Conservation (phyloP, 1,284 basidiomycete genomes). For the Sporisorium iseilematis-ciliati region DNA sequence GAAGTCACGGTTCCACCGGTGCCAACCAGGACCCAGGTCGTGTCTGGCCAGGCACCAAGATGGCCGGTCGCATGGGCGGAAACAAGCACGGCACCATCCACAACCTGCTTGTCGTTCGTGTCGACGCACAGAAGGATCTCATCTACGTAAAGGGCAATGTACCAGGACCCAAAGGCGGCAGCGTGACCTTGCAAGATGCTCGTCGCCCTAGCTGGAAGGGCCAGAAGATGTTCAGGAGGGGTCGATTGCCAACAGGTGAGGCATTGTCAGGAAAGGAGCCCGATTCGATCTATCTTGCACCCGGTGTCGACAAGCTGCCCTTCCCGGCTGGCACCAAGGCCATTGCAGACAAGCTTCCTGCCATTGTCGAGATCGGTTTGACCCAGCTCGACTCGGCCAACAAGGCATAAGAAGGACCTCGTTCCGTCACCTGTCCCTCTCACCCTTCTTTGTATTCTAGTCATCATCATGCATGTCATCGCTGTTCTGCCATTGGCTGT, state of each 20-base stretch:
- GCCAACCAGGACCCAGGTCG: conserved; percentile 90
- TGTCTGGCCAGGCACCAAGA: conserved; percentile 96
- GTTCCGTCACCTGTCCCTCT: not conserved
- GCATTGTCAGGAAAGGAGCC: conserved; percentile 80
- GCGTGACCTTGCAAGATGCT: conserved; percentile 69
- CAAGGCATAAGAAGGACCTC: conserved; percentile 24
- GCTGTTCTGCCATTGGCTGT: too few relatives aligned
- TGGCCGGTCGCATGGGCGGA: conserved; percentile 94
- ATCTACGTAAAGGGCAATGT: conserved; percentile 81
- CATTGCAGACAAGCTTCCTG: conserved; percentile 75
- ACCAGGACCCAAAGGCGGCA: conserved; percentile 73
- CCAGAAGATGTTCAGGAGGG: conserved; percentile 60
- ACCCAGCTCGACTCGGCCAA: conserved; percentile 40
- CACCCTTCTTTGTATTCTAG: conserved; percentile 34
- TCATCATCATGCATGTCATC: conserved; percentile 8
- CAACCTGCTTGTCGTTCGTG: conserved; percentile 85
- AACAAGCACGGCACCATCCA: conserved; percentile 73
- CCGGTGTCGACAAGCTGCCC: conserved; percentile 84
- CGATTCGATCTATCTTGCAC: conserved; percentile 81
- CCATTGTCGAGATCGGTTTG: conserved; percentile 62
- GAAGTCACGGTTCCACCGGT: conserved; percentile 92
- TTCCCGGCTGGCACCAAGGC: conserved; percentile 90
- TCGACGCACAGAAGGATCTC: conserved; percentile 86
- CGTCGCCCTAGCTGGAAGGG: conserved; percentile 66
- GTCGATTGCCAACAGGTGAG: conserved; percentile 71